Percentiles rank a stretch among this genome's conserved stretches.
Evolutionary conservation across 139 green algal genomes (phyloP).

Genomic region (Chlorella sorokiniana): DNA sequence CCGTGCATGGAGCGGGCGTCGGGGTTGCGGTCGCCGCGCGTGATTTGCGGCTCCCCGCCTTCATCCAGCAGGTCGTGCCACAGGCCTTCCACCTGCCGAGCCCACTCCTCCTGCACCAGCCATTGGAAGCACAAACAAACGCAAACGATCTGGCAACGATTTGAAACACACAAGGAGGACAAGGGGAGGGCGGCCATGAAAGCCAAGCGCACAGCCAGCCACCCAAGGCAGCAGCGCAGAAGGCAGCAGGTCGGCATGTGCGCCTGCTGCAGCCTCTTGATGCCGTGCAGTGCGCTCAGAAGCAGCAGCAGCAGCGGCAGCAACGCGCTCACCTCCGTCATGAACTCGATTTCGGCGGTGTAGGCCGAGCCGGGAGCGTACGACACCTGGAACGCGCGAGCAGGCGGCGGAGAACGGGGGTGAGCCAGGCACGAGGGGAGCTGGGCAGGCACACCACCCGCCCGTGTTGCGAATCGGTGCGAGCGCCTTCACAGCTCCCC

Average conservation of each 20-base stretch:
- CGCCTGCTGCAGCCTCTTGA: no score
- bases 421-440: no score
- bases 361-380: background rate
- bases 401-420: background rate
- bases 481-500: no score
- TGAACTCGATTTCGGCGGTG: constrained; percentile 7
- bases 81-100: background rate
- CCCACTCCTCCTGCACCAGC: constrained; percentile 10
- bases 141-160: background rate
- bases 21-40: background rate
- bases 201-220: no score
- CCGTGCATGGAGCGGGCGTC: constrained; percentile 12
- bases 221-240: no score
- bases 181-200: background rate
- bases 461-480: no score
- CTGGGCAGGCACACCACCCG: no score
- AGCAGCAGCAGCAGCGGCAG: background rate
- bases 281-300: background rate
- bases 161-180: background rate
- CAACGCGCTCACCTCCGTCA: background rate
- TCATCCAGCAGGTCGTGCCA: constrained; percentile 9
- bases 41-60: constrained; percentile 3
- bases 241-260: no score
- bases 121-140: background rate
- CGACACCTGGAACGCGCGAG: background rate